phyloP scores from a whole-genome alignment of 1,139 yeast genomes.

The Sugiyamaella grinbergsii region DNA sequence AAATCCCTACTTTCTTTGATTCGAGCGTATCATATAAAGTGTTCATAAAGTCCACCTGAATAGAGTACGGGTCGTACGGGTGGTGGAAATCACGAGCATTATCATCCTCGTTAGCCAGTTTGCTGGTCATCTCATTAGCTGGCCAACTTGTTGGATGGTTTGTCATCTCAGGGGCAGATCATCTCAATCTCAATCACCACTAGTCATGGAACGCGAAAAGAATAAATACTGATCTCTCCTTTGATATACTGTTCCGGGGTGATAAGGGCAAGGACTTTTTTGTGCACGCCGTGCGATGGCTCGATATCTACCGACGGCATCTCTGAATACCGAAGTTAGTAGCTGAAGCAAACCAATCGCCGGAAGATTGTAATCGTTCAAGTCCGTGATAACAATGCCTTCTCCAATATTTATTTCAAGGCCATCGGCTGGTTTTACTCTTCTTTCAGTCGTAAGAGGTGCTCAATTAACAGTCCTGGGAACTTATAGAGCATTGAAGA shows the following conservation, averaged over 20 bases:
- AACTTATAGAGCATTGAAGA: constrained; percentile 51
- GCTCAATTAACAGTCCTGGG: constrained; percentile 56
- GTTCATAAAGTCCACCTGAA: constrained; percentile 77
- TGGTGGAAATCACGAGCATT: constrained; percentile 52
- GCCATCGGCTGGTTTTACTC: constrained; percentile 54
- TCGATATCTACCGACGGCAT: no score
- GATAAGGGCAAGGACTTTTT: constrained; percentile 2
- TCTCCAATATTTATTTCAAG: constrained; percentile 54
- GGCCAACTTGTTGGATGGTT: no score
- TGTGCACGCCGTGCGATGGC: no score
- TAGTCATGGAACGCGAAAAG: not conserved
- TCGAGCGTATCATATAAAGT: constrained; percentile 66
- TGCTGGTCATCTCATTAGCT: not conserved
- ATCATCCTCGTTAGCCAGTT: not conserved
- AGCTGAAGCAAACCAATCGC: not conserved
- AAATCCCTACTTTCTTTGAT: constrained; percentile 69
- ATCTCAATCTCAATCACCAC: not conserved
- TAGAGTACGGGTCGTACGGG: constrained; percentile 79
- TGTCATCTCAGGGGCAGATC: not conserved
- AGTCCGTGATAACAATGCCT: no score
- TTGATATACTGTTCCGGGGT: not conserved
- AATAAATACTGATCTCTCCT: not conserved
- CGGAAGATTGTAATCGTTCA: no score
- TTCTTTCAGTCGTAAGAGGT: constrained; percentile 54
- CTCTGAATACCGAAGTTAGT: no score